These are phyloP conservation scores for Eucalyptus sp. DNA, from an alignment of 345 rosid genomes.

Conservation along the genomic window DNA sequence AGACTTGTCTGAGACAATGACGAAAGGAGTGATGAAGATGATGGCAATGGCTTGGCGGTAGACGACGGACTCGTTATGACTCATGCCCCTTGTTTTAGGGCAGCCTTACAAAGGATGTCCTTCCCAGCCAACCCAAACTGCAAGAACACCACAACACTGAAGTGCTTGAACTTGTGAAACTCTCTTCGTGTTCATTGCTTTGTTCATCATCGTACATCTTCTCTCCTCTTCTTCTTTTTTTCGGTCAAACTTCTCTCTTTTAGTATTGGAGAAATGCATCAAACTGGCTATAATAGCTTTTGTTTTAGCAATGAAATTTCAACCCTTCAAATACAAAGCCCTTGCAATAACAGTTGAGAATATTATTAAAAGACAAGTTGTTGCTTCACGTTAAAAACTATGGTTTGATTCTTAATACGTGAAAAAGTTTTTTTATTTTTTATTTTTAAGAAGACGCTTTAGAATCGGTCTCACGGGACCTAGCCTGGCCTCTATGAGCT, in stretches of 20 bases:
- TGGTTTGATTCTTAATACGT: no score
- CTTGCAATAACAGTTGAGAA: background rate
- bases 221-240: background rate
- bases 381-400: no score
- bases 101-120: constrained; percentile 75
- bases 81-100: constrained; percentile 66
- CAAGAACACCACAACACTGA: constrained; percentile 46
- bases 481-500: background rate
- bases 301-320: background rate
- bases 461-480: background rate
- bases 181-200: background rate
- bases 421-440: fast-evolving
- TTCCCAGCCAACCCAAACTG: constrained; percentile 83
- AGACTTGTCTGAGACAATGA: constrained; percentile 53
- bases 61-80: constrained; percentile 67
- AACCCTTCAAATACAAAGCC: background rate
- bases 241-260: no score
- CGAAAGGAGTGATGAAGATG: constrained; percentile 74
- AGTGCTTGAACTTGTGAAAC: constrained; percentile 41
- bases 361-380: no score
- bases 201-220: background rate
- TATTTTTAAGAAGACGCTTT: background rate
- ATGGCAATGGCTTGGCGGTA: constrained; percentile 76
- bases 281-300: background rate
- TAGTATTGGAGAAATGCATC: background rate